Percentiles rank a stretch among this genome's conserved stretches.
phyloP scores from a whole-genome alignment of 2,329 filamentous ascomycete genomes.

The Talaromyces marneffei region DNA sequence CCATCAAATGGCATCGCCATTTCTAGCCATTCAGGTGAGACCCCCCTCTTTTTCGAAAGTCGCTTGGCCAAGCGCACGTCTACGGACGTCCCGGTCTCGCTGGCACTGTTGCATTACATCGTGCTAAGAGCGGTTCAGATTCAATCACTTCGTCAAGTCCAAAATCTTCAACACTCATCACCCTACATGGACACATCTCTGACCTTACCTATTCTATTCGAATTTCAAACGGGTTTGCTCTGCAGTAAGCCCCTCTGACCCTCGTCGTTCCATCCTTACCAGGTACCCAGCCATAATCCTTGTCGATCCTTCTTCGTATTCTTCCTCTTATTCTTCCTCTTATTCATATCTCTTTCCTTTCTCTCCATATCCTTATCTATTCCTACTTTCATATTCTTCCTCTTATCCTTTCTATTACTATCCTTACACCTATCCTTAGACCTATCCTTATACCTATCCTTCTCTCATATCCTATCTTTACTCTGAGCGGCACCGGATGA shows the following conservation, averaged over 20 bases:
- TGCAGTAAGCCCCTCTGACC: background rate
- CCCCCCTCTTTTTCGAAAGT: background rate
- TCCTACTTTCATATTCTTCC: background rate
- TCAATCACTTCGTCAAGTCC: too few species aligned
- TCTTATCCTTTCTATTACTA: background rate
- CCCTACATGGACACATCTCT: background rate
- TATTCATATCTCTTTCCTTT: background rate
- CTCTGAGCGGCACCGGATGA: background rate
- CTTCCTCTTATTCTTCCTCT: background rate
- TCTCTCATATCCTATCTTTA: background rate
- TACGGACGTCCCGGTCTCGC: background rate
- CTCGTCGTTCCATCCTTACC: background rate
- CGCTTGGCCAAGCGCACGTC: background rate
- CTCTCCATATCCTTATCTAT: background rate
- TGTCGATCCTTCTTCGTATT: background rate
- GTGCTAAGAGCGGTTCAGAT: background rate
- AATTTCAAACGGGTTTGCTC: background rate
- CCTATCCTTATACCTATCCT: background rate
- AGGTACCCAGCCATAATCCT: background rate
- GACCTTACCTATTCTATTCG: too few species aligned
- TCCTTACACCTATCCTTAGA: background rate
- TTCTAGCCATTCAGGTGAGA: conserved; percentile 2
- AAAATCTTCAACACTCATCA: background rate
- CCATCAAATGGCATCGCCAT: too few species aligned
- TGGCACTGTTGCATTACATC: background rate